Base-by-base conservation (phyloP, 768 basidiomycete species). In the Dioszegia crocea region DNA sequence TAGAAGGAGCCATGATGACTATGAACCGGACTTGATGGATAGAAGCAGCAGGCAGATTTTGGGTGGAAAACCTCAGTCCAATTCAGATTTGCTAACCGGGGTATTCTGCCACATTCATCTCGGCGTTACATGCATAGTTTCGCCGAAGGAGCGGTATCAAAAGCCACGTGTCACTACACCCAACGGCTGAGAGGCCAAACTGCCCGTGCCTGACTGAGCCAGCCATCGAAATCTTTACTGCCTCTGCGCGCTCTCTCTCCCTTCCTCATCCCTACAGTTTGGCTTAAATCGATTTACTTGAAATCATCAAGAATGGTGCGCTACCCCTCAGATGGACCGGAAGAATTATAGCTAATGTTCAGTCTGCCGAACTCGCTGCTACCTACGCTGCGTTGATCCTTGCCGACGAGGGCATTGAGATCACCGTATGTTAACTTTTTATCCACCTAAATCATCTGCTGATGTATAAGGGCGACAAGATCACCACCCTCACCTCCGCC, bases 301-400 rank as follows among this genome's bases (percentile, higher is more conserved):
- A 71, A 47, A 60, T 68, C 68, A 67, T 67, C 68, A 57, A 65
- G 70, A 60, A 4, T 3, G 16, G 16, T 26, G 12, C 39, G 3
- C 39, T 33, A 4, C 30, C n/a, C n/a, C 14, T n/a, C 27, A 23
- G 8, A 29, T 21, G 9, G 36, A 47, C 2, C 19, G 23, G 17
- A 6, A n/a, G 24, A 40, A 30, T 43, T 17, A 29, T 56, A 29
- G 31, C 33, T 16, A 48, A 17, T 19, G 21, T 3, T 12, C 30
- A 68, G 71, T 75, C 83, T 74, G 60, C 77, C 54, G 94, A 98
- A 78, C 88, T 94, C 77, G 91, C 92, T 70, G 82, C 92, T 63
- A 88, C 92, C 70, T 97, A 97, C 82, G 92, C 94, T 76, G 89
- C 91, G 68, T 88, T 99, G 75, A 97, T 97, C 81, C 91, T 98